phyloP scores from a whole-genome alignment of 306 rosid species.

The Vigna hirtella region DNA sequence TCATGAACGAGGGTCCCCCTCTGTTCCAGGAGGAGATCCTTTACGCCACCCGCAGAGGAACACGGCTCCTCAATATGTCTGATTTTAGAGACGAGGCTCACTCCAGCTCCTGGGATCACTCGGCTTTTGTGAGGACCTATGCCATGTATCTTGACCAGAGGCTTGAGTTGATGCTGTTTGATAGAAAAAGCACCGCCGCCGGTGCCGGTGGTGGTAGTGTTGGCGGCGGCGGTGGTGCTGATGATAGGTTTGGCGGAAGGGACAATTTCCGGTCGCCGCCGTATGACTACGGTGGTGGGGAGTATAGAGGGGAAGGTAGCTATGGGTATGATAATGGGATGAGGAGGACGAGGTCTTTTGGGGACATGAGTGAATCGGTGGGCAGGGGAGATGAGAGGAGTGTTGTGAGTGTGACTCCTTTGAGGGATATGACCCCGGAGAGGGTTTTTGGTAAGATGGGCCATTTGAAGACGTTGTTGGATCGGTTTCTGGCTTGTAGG shows the following conservation, averaged over 20 bases:
- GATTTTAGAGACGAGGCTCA: slow-evolving; percentile 98
- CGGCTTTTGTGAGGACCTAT: slow-evolving; percentile 86
- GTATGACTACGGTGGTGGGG: slow-evolving; percentile 63
- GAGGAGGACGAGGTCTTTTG: slow-evolving; percentile 87
- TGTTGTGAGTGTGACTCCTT: slow-evolving; percentile 73
- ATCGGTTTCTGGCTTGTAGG: slow-evolving; percentile 84
- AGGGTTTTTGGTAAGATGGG: slow-evolving; percentile 86
- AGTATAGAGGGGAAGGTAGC: slow-evolving; percentile 58
- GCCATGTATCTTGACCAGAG: slow-evolving; percentile 93
- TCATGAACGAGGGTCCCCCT: slow-evolving; percentile 82
- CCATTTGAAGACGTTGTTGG: slow-evolving; percentile 90
- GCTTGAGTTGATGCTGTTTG: slow-evolving; percentile 75
- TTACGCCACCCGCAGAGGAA: slow-evolving; percentile 87
- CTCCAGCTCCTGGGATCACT: slow-evolving; percentile 97
- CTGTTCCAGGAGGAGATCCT: slow-evolving; percentile 87
- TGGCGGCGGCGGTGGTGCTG: slow-evolving; percentile 35
- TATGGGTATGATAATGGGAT: slow-evolving; percentile 66
- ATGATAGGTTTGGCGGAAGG: slow-evolving; percentile 64
- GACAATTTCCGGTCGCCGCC: slow-evolving; percentile 88
- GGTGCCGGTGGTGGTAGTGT: slow-evolving; percentile 3
- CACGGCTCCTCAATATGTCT: slow-evolving; percentile 85
- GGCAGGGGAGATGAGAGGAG: slow-evolving; percentile 62
- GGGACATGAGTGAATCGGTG: slow-evolving; percentile 70
- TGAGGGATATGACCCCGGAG: slow-evolving; percentile 92
- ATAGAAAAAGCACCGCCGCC: slow-evolving; percentile 53